Base-by-base conservation (phyloP, 345 rosid species). In the Nephelium lappaceum region DNA sequence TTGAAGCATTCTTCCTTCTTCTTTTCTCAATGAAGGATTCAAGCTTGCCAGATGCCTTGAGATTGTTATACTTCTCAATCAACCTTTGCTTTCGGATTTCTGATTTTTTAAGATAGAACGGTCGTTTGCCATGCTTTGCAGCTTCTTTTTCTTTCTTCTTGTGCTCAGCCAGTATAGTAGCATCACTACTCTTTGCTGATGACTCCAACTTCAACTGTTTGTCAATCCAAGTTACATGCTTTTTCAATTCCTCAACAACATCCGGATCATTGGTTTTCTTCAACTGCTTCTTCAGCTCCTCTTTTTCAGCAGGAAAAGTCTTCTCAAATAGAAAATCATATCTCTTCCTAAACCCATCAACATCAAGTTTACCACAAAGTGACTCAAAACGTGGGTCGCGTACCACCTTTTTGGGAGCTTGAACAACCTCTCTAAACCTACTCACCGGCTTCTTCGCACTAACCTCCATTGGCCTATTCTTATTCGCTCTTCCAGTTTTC, bases 101-200 rank as follows among this genome's bases (percentile, higher is more conserved):
- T 6, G 98, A 93, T 88, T 92, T 89, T 79, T 95, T 93, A 51
- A 93, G 89, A 89, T 92, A 95, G 85, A 83, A 95, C 49, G 98
- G 98, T 24, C 15, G 81, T 83, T 93, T 95, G 38, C 98, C 97
- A 42, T 90, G 90, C 85, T 92, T 95, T 43, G 92, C 89, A 4
- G 97, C 98, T 87, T 92, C 95, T 84, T 93, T 86, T 78, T 93
- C 97, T 84, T 84, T 90, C 91, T 89, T 93, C 84, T 90, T 91
- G 88, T 95, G 98, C 78, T 87, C 89, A 31, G 96, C 60, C 43
- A 93, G 76, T 78, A 95, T 87, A 55, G 89, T 75, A n/a, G 87
- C 74, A 71, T 91, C 95, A 68, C 77, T 85, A 80, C 80, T 87
- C 84, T 88, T 89, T 61, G 85, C 78, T 51, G 97, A 87, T 63